Evolutionary conservation across 2,329 filamentous ascomycete genomes (phyloP), one percentile per base, ranked within the genome.

Genomic region (Botrytis fragariae): DNA sequence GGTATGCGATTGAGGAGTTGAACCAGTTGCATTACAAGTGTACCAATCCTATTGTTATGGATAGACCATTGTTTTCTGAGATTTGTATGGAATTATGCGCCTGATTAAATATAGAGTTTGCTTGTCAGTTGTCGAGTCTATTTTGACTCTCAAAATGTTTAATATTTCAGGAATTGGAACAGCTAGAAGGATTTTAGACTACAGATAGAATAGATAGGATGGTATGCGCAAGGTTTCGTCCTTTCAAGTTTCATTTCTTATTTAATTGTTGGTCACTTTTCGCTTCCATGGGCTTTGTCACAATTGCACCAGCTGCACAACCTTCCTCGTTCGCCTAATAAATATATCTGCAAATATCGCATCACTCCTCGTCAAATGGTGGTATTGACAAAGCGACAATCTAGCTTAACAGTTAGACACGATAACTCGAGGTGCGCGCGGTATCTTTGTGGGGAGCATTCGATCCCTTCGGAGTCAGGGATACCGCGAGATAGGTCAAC

Each of bases 21-120:
- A 78, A 79, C 71, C 65, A 71, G 42, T 70, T 81, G 69, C 78
- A 80, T 75, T 79, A 78, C 74, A 76, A 74, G 64, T 81, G 80
- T 74, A 76, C 77, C 12, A 76, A 76, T 63, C 78, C 78, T 22
- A 75, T 78, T 45, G 79, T 81, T 18, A 39, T 63, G 59, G 76
- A 80, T 35, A 74, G 80, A 74, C 80, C 79, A 14, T 64, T 69
- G 64, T 80, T 80, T 75, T 63, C 45, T 20, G 77, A 79, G 73
- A 74, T 80, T 54, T 72, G 73, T 51, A 71, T 74, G 63, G 70
- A 54, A 48, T 72, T 72, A 44, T 32, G 35, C 20, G 70, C 70
- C 39, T 67, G 22, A 67, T 67, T 37, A 22, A n/a, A 69, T 69
- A 57, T 32, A 42, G 10, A 69, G 35, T 39, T 39, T 29, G 35